phyloP scores from a whole-genome alignment of 2,329 filamentous ascomycete species.

The Huntiella moniliformis region DNA sequence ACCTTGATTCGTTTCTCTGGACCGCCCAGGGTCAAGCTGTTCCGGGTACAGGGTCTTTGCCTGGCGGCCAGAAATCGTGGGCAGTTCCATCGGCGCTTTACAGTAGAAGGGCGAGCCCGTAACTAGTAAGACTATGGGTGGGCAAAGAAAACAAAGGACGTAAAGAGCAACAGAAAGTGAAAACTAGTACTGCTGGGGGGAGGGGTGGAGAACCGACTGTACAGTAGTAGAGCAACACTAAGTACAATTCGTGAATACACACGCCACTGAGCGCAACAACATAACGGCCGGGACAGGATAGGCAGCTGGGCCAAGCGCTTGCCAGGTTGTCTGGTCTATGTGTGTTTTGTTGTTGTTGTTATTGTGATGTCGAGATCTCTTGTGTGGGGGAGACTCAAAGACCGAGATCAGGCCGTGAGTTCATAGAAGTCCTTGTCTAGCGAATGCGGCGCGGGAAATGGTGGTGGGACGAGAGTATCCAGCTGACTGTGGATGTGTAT shows the following conservation, averaged over 20 bases:
- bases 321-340: no score
- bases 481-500: no score
- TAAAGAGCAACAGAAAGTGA: background rate
- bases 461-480: background rate
- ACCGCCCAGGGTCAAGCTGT: background rate
- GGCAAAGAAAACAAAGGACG: background rate
- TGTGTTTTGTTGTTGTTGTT: no score
- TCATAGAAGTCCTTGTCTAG: background rate
- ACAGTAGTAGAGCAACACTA: background rate
- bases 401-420: background rate
- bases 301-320: no score
- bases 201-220: background rate
- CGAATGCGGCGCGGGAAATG: background rate
- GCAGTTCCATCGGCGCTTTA: background rate
- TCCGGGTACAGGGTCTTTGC: conserved; percentile 1
- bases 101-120: background rate
- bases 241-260: background rate
- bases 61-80: background rate
- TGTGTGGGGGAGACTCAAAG: no score
- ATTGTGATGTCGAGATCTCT: no score
- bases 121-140: background rate
- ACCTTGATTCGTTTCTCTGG: conserved; percentile 11
- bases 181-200: background rate
- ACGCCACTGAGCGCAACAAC: background rate
- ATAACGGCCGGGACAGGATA: no score